Conservation (phyloP, 768 basidiomycete genomes). For the Boletus subparvulus region DNA sequence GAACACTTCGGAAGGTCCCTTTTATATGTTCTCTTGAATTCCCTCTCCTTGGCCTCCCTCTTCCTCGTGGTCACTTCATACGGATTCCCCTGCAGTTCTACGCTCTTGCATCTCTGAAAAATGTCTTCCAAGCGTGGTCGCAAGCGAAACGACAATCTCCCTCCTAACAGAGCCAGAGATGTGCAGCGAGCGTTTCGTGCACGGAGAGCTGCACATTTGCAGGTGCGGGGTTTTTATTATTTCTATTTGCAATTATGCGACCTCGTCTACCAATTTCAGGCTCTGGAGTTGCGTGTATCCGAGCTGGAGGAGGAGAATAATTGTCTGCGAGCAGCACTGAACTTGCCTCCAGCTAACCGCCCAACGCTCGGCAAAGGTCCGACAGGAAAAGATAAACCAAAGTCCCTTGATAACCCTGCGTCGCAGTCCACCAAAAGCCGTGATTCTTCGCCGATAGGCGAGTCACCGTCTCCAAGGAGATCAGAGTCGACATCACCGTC, state of each 20-base stretch:
- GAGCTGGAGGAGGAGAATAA: constrained; percentile 85
- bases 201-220: constrained; percentile 81
- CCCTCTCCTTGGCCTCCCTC: constrained; percentile 33
- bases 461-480: constrained; percentile 45
- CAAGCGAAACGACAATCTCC: constrained; percentile 67
- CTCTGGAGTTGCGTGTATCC: constrained; percentile 74
- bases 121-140: constrained; percentile 89
- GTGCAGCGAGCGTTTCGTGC: constrained; percentile 90
- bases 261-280: constrained; percentile 46
- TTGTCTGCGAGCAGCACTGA: constrained; percentile 67
- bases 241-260: constrained; percentile 41
- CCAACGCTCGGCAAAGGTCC: constrained; percentile 79
- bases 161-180: constrained; percentile 74
- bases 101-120: constrained; percentile 16
- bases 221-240: constrained; percentile 48
- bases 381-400: constrained; percentile 84
- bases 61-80: constrained; percentile 32
- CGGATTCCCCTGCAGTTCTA: constrained; percentile 12
- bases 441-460: constrained; percentile 64
- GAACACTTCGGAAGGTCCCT: constrained; percentile 34
- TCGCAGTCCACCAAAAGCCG: constrained; percentile 39
- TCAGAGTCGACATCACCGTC: constrained; percentile 38
- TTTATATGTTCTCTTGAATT: constrained; percentile 41
- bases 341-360: constrained; percentile 71
- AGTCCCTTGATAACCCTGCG: constrained; percentile 38